Conservation (phyloP, 1,284 basidiomycete genomes). For the Fomes fomentarius region DNA sequence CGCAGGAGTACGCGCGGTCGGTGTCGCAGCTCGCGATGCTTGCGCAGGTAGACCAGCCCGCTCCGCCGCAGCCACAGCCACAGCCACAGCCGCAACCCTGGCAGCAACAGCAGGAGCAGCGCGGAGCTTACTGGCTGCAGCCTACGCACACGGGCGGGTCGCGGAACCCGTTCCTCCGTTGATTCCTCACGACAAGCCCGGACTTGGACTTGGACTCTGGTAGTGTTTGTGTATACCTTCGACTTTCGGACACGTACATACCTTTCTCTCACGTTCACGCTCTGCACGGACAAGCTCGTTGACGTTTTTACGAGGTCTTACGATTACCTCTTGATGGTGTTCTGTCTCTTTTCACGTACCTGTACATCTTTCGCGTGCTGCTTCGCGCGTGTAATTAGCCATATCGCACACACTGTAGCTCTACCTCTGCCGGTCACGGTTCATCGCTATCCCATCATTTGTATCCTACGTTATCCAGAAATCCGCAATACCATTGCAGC, state of each 20-base stretch:
- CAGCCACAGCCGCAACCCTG: slow-evolving; percentile 20
- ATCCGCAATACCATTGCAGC: no score
- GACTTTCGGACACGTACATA: slow-evolving; percentile 21
- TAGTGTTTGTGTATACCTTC: slow-evolving; percentile 11
- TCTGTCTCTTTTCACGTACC: neutral
- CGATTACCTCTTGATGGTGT: neutral
- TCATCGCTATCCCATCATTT: neutral
- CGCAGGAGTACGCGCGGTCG: slow-evolving; percentile 59
- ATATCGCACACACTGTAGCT: no score
- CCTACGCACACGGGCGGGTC: slow-evolving; percentile 39
- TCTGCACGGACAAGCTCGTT: slow-evolving; percentile 12
- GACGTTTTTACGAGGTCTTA: slow-evolving; percentile 3
- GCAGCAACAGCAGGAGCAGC: slow-evolving; percentile 25
- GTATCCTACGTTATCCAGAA: slow-evolving; percentile 1
- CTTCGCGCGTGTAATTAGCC: slow-evolving; percentile 9
- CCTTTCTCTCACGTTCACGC: neutral
- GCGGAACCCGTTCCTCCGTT: slow-evolving; percentile 39
- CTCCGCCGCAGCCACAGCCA: slow-evolving; percentile 23
- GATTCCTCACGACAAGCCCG: no score
- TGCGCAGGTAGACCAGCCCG: slow-evolving; percentile 7
- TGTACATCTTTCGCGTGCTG: neutral
- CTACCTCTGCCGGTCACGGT: slow-evolving; percentile 1
- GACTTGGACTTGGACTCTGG: neutral
- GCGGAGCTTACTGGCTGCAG: slow-evolving; percentile 36
- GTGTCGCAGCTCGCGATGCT: slow-evolving; percentile 29